Evolutionary conservation across 805 yeast species (phyloP).

Genomic region (Diddensiella caesifluorescens): DNA sequence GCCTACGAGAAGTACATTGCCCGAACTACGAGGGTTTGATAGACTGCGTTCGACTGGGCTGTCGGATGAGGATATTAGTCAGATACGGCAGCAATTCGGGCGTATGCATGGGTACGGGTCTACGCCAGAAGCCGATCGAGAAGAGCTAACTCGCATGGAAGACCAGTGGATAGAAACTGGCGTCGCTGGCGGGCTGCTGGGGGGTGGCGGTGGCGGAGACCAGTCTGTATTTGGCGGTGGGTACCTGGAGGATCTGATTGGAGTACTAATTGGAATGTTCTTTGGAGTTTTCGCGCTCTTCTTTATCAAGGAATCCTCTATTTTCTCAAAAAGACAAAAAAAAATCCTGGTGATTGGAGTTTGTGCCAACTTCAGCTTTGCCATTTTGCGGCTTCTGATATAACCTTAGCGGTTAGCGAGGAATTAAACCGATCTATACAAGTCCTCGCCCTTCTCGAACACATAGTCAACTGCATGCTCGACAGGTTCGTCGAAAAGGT

Average conservation of each 20-base stretch:
- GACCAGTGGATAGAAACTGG: constrained; percentile 87
- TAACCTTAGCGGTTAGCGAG: neutral
- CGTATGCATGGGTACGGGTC: constrained; percentile 50
- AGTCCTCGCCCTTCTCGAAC: constrained; percentile 38
- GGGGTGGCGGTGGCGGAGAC: constrained; percentile 44
- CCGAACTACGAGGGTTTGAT: constrained; percentile 81
- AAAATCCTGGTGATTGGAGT: constrained; percentile 72
- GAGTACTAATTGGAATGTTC: constrained; percentile 67
- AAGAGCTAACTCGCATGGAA: constrained; percentile 53
- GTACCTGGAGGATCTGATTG: constrained; percentile 57
- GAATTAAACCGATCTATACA: neutral
- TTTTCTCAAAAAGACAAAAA: constrained; percentile 57
- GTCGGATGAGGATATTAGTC: constrained; percentile 66
- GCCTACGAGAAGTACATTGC: constrained; percentile 49
- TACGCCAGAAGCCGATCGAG: constrained; percentile 13
- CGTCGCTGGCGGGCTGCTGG: constrained; percentile 41
- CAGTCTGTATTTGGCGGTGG: constrained; percentile 46
- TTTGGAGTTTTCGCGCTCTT: constrained; percentile 68
- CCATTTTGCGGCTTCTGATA: constrained; percentile 28
- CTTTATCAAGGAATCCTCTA: constrained; percentile 47
- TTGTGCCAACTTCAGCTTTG: constrained; percentile 61
- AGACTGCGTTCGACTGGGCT: constrained; percentile 79
- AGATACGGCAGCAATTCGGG: constrained; percentile 68
- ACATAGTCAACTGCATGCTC: constrained; percentile 60
- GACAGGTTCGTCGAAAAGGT: constrained; percentile 76